These are phyloP conservation scores for Beta corolliflora DNA, from an alignment of 179 eudicot genomes.

Conservation along the genomic window DNA sequence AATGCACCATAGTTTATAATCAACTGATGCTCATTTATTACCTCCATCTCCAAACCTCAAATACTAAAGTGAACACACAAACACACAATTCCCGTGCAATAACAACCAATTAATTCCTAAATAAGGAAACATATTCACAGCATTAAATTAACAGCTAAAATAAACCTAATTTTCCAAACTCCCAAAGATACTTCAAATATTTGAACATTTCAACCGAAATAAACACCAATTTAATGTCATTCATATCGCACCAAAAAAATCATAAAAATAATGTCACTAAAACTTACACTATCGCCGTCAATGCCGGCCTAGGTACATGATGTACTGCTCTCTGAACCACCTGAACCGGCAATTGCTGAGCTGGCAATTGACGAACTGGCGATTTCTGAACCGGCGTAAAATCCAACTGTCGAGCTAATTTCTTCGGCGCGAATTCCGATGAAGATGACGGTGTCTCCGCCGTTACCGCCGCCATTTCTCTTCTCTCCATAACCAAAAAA, in stretches of 20 bases:
- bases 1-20: background rate
- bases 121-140: constrained; percentile 10
- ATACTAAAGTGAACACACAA: background rate
- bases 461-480: constrained; percentile 32
- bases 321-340: constrained; percentile 12
- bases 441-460: constrained; percentile 22
- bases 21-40: background rate
- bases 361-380: constrained; percentile 25
- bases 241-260: background rate
- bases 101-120: constrained; percentile 4
- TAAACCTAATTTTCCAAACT: background rate
- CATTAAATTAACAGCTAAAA: background rate
- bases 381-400: constrained; percentile 44
- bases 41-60: background rate
- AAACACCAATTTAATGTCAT: background rate
- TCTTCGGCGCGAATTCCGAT: constrained; percentile 38
- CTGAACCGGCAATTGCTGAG: constrained; percentile 19
- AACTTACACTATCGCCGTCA: constrained; percentile 33
- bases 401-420: constrained; percentile 62
- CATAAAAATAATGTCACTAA: background rate
- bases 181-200: background rate
- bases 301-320: constrained; percentile 27
- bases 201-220: background rate
- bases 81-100: background rate
- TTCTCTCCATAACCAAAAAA: constrained; percentile 46